phyloP scores from a whole-genome alignment of 139 green algal species.

The Pycnococcus provasolii region DNA sequence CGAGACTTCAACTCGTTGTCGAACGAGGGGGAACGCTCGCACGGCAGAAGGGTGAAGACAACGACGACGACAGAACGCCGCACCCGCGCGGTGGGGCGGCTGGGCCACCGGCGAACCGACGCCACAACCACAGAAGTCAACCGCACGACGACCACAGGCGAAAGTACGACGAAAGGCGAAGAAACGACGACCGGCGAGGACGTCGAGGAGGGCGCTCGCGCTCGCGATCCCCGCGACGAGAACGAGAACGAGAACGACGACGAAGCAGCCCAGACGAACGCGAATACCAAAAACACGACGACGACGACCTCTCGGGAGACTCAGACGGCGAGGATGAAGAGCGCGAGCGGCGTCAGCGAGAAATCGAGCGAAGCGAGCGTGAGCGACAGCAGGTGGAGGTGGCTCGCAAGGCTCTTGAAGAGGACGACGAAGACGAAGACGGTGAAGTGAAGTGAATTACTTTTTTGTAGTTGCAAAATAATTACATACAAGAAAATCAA shows the following conservation, averaged over 20 bases:
- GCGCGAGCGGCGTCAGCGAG: not conserved
- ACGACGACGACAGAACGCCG: not conserved
- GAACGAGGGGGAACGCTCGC: constrained; percentile 51
- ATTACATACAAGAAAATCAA: no score
- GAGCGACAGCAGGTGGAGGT: no score
- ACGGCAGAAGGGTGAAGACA: constrained; percentile 38
- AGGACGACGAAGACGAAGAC: no score
- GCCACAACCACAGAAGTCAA: no score
- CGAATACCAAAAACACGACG: not conserved
- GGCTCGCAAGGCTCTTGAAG: no score
- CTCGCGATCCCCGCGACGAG: not conserved
- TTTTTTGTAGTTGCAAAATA: no score
- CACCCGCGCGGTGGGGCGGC: no score
- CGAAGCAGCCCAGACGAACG: not conserved
- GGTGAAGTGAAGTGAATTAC: no score
- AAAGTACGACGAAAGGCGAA: no score
- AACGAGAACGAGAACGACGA: not conserved
- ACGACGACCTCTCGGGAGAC: not conserved
- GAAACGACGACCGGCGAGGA: no score
- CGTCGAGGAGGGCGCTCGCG: constrained; percentile 10
- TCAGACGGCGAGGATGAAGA: not conserved
- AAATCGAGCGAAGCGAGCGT: not conserved
- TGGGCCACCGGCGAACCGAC: no score
- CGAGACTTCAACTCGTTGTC: constrained; percentile 34
- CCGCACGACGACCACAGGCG: no score